A percentile compares a stretch with the other conserved stretches of the same genome.
Evolutionary conservation across 148 eudicot genomes (phyloP).

Genomic region (Beta vulgaris): DNA sequence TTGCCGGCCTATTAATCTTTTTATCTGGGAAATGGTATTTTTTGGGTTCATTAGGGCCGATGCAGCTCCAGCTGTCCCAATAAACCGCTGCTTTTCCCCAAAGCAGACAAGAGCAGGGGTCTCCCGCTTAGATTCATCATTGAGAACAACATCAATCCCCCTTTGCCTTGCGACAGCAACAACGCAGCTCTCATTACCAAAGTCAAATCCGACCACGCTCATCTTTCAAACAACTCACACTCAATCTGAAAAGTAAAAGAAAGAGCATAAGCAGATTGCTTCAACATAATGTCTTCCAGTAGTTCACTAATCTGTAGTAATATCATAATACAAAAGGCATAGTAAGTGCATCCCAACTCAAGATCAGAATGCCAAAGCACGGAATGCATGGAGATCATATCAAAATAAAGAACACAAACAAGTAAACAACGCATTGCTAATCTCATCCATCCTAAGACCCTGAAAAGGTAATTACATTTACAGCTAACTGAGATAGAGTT

Average conservation of each 20-base stretch:
- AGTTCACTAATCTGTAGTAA: background rate
- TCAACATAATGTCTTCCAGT: background rate
- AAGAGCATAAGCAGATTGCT: background rate
- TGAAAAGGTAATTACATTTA: no score
- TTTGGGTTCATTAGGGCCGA: slow-evolving; percentile 95
- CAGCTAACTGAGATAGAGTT: no score
- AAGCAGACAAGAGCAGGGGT: slow-evolving; percentile 92
- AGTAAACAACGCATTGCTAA: no score
- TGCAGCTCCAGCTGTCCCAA: slow-evolving; percentile 96
- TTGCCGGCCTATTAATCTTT: slow-evolving; percentile 70
- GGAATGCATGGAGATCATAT: background rate
- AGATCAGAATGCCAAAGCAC: background rate
- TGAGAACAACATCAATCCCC: slow-evolving; percentile 91
- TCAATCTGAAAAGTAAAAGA: slow-evolving; percentile 1
- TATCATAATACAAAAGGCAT: background rate
- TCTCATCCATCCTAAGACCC: no score
- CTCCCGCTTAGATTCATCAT: slow-evolving; percentile 91
- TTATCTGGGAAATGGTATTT: slow-evolving; percentile 81
- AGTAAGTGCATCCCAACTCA: background rate
- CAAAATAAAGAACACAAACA: no score
- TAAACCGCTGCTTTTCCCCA: slow-evolving; percentile 93
- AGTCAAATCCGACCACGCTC: slow-evolving; percentile 97
- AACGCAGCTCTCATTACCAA: slow-evolving; percentile 89
- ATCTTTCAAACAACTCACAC: slow-evolving; percentile 34
- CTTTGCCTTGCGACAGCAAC: slow-evolving; percentile 99